These are phyloP conservation scores for Diplodia sapinea DNA, from an alignment of 2,329 filamentous ascomycete genomes.

Conservation along the genomic window DNA sequence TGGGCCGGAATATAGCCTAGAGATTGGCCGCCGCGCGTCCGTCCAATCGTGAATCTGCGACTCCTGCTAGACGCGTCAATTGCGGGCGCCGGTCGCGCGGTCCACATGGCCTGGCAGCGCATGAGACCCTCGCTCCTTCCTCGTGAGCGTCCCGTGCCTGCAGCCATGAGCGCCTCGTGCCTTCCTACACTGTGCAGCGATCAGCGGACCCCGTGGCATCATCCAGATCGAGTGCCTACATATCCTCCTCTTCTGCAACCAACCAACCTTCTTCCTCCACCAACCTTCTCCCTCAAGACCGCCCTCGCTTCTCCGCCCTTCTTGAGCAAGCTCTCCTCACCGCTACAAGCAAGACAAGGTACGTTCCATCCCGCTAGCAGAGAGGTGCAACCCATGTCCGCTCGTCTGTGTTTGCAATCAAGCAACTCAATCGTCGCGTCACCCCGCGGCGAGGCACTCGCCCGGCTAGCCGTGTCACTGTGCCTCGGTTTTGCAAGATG, in stretches of 20 bases:
- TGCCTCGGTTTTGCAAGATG: background rate
- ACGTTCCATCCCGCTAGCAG: background rate
- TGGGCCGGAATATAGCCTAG: background rate
- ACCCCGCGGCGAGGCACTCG: background rate
- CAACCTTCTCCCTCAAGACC: conserved; percentile 23
- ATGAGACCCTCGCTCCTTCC: background rate
- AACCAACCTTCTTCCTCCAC: conserved; percentile 30
- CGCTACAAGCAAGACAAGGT: conserved; percentile 12
- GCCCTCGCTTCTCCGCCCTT: background rate
- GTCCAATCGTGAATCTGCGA: background rate
- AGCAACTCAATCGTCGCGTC: background rate
- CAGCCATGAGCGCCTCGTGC: background rate
- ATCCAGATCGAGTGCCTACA: background rate
- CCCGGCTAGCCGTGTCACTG: background rate
- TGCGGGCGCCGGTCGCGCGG: too few relatives aligned
- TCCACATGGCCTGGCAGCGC: too few relatives aligned
- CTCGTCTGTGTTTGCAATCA: background rate
- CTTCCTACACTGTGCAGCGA: background rate
- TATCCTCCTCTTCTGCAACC: conserved; percentile 15
- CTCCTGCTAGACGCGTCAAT: background rate
- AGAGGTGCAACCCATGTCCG: background rate
- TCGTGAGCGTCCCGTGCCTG: background rate
- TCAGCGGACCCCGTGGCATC: background rate
- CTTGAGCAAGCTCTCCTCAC: background rate
- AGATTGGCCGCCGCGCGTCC: background rate